Evolutionary conservation across 371 early-diverging fungal genomes (phyloP), one percentile per base, ranked within the genome.

Genomic region (Mucor saturninus): DNA sequence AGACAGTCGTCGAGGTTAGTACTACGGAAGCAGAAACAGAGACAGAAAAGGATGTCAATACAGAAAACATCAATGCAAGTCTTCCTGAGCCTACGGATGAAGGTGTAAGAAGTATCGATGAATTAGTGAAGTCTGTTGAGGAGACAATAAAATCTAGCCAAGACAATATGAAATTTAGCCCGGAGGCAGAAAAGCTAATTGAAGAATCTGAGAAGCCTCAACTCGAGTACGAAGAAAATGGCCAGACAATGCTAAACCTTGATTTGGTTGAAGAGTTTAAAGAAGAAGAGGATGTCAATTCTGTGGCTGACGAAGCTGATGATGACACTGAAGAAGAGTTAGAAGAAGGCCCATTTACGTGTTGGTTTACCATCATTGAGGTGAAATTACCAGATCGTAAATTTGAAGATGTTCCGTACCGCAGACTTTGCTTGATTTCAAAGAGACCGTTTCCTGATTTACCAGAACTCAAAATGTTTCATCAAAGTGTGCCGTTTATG

Each of bases 391-490:
- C 62, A 13, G 61, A 73, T 5, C 53, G 62, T 37, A 58, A 21
- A n/a, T 55, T 71, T 30, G 72, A 74, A 46, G 67, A 62, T 7
- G 42, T 76, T 10, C 62, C 64, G 3, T 80, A 79, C 52, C 84
- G 88, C 28, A 72, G 75, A 5, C 51, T 87, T 59, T 79, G 77
- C 29, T 56, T 89, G 2, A 53, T 87, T 9, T 84, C 85, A 0
- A 73, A 73, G 46, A 77, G 78, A 35, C 75, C 67, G 0, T 72
- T 89, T 28, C 88, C 86, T 1, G 42, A 26, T 0, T 28, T 84
- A 4, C 70, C 78, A 2, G 65, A 75, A 0, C 64, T 83, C 26
- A 66, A 73, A 15, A 56, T 89, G 9, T 86, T 68, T 56, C 58
- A 77, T n/a, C 73, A 79, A 13, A 77, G 76, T 1, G 50, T 55